phyloP scores from a whole-genome alignment of 805 yeast species.

The Yarrowia porcina region DNA sequence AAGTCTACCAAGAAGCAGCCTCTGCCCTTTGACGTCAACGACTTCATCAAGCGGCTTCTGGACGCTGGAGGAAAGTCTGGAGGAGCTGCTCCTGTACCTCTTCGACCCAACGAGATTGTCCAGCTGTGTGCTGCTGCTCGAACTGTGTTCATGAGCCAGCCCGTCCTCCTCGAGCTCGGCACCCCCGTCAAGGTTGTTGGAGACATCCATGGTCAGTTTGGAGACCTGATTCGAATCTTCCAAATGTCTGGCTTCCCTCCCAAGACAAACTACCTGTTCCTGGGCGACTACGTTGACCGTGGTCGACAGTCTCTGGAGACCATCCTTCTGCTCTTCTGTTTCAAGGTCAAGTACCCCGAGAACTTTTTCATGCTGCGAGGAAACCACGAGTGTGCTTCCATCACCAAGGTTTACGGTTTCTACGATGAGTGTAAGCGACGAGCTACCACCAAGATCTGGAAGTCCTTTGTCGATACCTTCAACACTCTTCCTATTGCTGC shows the following conservation, averaged over 20 bases:
- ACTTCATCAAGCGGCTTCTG: conserved; percentile 72
- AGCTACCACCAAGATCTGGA: conserved; percentile 85
- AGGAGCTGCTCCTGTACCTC: conserved; percentile 28
- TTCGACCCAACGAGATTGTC: conserved; percentile 77
- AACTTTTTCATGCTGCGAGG: conserved; percentile 87
- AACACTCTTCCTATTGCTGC: conserved; percentile 92
- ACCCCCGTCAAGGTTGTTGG: conserved; percentile 85
- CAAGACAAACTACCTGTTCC: conserved; percentile 75
- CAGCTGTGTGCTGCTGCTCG: conserved; percentile 75
- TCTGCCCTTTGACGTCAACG: conserved; percentile 55
- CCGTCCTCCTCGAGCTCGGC: conserved; percentile 75
- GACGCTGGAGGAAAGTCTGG: conserved; percentile 75
- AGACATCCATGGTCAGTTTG: conserved; percentile 93
- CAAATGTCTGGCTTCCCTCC: conserved; percentile 96
- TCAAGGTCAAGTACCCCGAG: conserved; percentile 90
- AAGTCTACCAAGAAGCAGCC: conserved; percentile 5
- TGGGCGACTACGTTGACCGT: conserved; percentile 94
- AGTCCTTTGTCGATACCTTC: conserved; percentile 82
- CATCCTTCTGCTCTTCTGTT: conserved; percentile 73
- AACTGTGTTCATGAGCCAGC: conserved; percentile 82
- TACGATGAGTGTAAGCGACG: conserved; percentile 92
- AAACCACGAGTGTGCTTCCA: conserved; percentile 93
- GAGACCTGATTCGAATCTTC: conserved; percentile 79
- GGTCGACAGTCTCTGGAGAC: conserved; percentile 94
- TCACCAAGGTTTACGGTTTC: conserved; percentile 91